Evolutionary conservation across 352 stramenopile genomes (phyloP).

Genomic region (Stramenopiles sp.): DNA sequence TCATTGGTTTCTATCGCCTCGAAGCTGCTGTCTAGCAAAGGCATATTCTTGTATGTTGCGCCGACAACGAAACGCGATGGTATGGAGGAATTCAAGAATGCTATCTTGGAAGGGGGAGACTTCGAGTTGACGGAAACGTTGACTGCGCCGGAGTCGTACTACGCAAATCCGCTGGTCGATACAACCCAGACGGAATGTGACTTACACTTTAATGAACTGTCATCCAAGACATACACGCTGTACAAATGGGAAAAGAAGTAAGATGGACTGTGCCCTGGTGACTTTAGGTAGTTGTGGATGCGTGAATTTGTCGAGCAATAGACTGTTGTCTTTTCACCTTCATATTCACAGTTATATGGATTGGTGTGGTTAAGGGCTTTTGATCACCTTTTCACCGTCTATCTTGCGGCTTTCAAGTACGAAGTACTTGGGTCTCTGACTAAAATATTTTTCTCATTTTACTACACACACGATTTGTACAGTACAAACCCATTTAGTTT

Average conservation of each 20-base stretch:
- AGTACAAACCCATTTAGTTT: too few species aligned
- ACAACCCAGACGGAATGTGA: constrained; percentile 32
- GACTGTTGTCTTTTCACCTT: too few species aligned
- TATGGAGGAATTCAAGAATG: constrained; percentile 50
- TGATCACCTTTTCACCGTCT: too few species aligned
- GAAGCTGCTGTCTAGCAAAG: constrained; percentile 28
- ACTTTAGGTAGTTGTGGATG: too few species aligned
- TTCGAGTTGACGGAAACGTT: constrained; percentile 37
- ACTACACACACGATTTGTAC: too few species aligned
- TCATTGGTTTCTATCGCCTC: constrained; percentile 47
- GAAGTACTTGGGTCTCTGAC: too few species aligned
- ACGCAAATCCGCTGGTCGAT: constrained; percentile 47
- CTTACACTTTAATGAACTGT: constrained; percentile 65
- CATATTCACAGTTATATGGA: too few species aligned
- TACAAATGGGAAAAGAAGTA: neutral
- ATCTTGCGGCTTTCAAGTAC: too few species aligned
- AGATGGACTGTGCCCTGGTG: too few species aligned
- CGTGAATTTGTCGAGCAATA: too few species aligned
- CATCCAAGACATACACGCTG: neutral
- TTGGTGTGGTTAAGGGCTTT: too few species aligned
- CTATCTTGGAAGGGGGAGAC: constrained; percentile 37
- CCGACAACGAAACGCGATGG: constrained; percentile 50
- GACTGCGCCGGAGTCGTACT: constrained; percentile 50
- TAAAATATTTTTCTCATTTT: too few species aligned
- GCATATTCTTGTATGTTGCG: constrained; percentile 48